A percentile compares a stretch with the other conserved stretches of the same genome.
Evolutionary conservation across 148 eudicot species (phyloP).

Genomic region (Camellia granthamiana): DNA sequence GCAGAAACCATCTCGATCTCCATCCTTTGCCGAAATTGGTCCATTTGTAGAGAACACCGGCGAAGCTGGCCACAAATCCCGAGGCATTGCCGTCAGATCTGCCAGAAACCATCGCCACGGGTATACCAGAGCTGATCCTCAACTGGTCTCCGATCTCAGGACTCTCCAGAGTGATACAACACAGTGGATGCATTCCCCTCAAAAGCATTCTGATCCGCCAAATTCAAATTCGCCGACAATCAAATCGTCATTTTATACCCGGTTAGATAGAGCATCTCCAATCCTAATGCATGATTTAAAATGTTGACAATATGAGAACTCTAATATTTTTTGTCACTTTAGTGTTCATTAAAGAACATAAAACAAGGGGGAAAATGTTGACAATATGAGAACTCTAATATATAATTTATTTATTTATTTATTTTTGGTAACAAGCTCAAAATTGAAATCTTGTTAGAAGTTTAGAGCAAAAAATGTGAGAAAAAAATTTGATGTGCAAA

Average conservation of each 20-base stretch:
- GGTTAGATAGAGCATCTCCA: no score
- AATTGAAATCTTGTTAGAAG: no score
- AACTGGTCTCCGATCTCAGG: slow-evolving; percentile 41
- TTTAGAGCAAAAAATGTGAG: no score
- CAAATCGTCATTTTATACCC: slow-evolving; percentile 10
- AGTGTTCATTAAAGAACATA: no score
- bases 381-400: no score
- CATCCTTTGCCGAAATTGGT: slow-evolving; percentile 84
- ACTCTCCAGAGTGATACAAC: slow-evolving; percentile 65
- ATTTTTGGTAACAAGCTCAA: no score
- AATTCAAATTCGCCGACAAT: background rate
- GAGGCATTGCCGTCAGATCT: slow-evolving; percentile 41
- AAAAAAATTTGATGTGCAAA: no score
- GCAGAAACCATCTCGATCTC: slow-evolving; percentile 82
- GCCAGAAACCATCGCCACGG: slow-evolving; percentile 18
- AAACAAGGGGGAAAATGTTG: no score
- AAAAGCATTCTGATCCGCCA: slow-evolving; percentile 49
- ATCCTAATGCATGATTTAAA: no score
- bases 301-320: no score
- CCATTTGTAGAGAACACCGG: slow-evolving; percentile 78
- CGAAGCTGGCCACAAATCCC: slow-evolving; percentile 58
- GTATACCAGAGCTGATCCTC: slow-evolving; percentile 21
- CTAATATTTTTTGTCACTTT: no score
- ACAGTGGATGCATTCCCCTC: slow-evolving; percentile 72
- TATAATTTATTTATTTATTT: no score